A percentile compares a stretch with the other conserved stretches of the same genome.
Conservation (phyloP, 257 asterid species). For the Solanum sejunctum region DNA sequence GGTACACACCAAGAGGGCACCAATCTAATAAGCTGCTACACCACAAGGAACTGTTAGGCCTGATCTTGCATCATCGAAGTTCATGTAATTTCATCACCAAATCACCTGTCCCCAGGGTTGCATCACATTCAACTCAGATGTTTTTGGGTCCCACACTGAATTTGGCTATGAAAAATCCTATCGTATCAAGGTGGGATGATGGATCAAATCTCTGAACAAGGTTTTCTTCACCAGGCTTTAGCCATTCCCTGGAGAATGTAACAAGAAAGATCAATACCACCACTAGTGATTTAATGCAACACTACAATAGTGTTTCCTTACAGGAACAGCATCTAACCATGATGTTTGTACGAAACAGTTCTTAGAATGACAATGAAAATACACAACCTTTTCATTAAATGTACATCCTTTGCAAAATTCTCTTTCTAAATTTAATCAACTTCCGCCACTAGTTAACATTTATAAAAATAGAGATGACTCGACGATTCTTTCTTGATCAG, state of each 20-base stretch:
- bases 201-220: conserved; percentile 97
- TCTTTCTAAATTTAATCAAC: background rate
- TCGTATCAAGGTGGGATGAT: conserved; percentile 68
- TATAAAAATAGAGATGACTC: background rate
- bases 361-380: background rate
- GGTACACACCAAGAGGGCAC: background rate
- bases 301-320: background rate
- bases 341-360: background rate
- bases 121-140: conserved; percentile 5
- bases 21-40: background rate
- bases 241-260: conserved; percentile 61
- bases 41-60: background rate
- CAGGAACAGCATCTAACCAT: background rate
- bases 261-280: background rate
- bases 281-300: background rate
- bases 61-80: background rate
- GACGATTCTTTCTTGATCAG: background rate
- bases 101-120: background rate
- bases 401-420: background rate
- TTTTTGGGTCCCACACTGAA: conserved; percentile 66
- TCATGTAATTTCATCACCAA: background rate
- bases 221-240: conserved; percentile 84
- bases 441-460: background rate
- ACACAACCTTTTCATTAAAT: background rate
- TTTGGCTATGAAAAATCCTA: conserved; percentile 94